Base-by-base conservation (phyloP, 1,284 basidiomycete genomes). In the Taiwanofungus camphoratus region DNA sequence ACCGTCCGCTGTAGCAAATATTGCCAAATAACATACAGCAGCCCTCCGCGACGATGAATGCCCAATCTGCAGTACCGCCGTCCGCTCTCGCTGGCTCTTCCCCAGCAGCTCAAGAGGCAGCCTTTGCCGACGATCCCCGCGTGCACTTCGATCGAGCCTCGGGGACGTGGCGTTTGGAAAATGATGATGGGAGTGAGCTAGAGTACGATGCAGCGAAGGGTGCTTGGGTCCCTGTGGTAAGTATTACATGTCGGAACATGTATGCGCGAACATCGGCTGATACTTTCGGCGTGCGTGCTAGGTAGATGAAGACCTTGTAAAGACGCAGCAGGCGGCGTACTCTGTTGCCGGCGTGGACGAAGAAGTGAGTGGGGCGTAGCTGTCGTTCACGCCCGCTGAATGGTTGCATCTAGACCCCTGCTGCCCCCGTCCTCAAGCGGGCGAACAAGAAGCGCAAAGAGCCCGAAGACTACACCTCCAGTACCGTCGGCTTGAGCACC, bases 281-380 rank as follows among this genome's bases (percentile, higher is more conserved):
- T 16, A 24, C 8, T 22, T 15, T 8, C 4, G 2, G 7, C 12
- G 6, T 5, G 9, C 12, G 19, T 20, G 19, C 20, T 48, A 82
- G 90, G 69, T 92, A 26, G 87, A 91, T 53, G 90, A 93, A 50
- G 87, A 89, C 49, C 70, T 87, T 18, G 59, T 93, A 49, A 82
- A 80, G 57, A 82, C 81, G 27, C 93, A 97, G 61, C 94, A 96
- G 66, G 90, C 89, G 3, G 92, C 91, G 2, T 97, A 97, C 65
- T 86, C 91, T 2, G 73, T 97, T 2, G 74, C 73, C 22, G 94
- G 92, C 12, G 89, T 96, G 5, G 91, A 97, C 60, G 92, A 97
- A 70, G 79, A 82, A 68, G 92, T 91, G 61, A 60, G 81, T 68
- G 27, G 13, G 22, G 21, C 22, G 15, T 15, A 18, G 29, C 19